These are phyloP conservation scores for Heterobasidion parviporum DNA, from an alignment of 1,284 basidiomycete genomes.

Conservation along the genomic window DNA sequence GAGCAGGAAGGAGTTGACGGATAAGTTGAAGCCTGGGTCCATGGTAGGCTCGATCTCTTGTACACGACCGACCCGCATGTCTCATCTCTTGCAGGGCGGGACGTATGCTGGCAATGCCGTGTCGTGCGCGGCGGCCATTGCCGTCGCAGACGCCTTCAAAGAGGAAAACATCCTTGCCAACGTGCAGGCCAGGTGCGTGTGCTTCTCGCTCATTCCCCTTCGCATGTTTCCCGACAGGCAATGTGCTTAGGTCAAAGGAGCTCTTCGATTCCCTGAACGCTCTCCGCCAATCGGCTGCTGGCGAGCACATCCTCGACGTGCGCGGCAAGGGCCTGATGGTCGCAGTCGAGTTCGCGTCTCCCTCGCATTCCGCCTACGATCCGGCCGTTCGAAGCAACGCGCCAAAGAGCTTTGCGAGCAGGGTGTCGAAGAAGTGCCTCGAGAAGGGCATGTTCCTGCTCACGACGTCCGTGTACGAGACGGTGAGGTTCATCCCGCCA, in stretches of 20 bases:
- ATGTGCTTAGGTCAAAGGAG: conserved; percentile 52
- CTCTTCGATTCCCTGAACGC: conserved; percentile 55
- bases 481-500: conserved; percentile 74
- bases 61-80: neutral
- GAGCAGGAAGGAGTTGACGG: conserved; percentile 76
- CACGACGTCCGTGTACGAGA: conserved; percentile 75
- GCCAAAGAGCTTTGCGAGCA: conserved; percentile 60
- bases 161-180: conserved; percentile 78
- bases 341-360: conserved; percentile 71
- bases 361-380: conserved; percentile 39
- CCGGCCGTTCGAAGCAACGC: conserved; percentile 29
- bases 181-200: conserved; percentile 56
- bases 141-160: conserved; percentile 70
- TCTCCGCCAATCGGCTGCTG: conserved; percentile 42
- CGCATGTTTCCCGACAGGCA: neutral
- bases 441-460: conserved; percentile 79
- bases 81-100: conserved; percentile 49
- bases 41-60: conserved; percentile 43
- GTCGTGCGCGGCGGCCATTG: conserved; percentile 80
- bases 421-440: conserved; percentile 76
- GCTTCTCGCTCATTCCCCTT: neutral
- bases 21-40: conserved; percentile 70
- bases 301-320: conserved; percentile 61
- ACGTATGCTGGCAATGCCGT: conserved; percentile 90
- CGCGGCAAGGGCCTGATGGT: conserved; percentile 79